These are phyloP conservation scores for Arctostaphylos glauca DNA, from an alignment of 148 eudicot species.

Conservation along the genomic window DNA sequence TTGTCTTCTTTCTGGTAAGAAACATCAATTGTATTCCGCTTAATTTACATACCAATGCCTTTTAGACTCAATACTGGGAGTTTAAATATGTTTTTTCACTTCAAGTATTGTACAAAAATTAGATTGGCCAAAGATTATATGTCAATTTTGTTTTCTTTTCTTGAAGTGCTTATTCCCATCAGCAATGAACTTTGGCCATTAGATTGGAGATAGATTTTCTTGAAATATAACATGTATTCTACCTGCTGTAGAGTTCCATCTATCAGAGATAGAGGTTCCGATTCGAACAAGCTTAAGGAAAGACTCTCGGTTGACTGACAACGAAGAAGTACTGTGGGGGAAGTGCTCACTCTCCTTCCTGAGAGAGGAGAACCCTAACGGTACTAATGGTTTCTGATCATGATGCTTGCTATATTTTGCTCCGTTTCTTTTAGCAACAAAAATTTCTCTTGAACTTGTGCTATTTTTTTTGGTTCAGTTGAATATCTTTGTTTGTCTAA, in stretches of 20 bases:
- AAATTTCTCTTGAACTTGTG: not conserved
- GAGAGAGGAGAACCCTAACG: too few relatives aligned
- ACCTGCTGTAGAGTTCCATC: not conserved
- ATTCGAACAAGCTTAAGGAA: too few relatives aligned
- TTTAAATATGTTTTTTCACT: not conserved
- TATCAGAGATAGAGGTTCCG: not conserved
- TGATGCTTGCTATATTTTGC: slow-evolving; percentile 6
- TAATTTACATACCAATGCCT: not conserved
- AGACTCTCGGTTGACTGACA: too few relatives aligned
- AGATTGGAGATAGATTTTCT: not conserved
- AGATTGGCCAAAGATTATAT: not conserved
- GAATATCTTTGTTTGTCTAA: not conserved
- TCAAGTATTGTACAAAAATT: slow-evolving; percentile 11
- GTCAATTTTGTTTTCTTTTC: not conserved
- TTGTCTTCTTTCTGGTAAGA: not conserved
- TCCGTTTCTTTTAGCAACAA: not conserved
- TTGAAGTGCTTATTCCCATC: not conserved
- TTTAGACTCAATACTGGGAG: not conserved
- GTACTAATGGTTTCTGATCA: not conserved
- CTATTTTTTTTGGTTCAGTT: not conserved
- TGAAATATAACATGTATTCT: not conserved
- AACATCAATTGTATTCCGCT: not conserved
- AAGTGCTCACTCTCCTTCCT: too few relatives aligned
- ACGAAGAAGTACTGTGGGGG: too few relatives aligned
- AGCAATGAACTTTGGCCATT: not conserved